Percentiles rank a stretch among this genome's conserved stretches.
These are phyloP conservation scores for Exidia glandulosa DNA, from an alignment of 768 basidiomycete species.

Conservation along the genomic window DNA sequence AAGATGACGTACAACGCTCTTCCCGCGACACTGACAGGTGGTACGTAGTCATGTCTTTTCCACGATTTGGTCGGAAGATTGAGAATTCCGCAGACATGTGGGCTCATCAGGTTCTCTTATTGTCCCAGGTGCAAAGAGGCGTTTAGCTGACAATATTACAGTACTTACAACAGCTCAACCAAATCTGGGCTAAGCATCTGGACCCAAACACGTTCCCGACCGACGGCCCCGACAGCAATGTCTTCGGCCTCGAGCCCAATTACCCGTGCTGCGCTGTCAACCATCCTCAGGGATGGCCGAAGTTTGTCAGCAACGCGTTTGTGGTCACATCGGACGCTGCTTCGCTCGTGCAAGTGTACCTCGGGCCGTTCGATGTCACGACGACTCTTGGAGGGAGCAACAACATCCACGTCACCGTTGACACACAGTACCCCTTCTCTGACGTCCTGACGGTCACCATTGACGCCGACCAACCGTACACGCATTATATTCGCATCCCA, in stretches of 20 bases:
- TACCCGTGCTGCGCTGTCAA: background rate
- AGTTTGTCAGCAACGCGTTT: slow-evolving; percentile 42
- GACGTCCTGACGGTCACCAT: background rate
- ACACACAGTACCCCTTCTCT: slow-evolving; percentile 2
- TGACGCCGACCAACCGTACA: background rate
- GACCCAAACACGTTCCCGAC: slow-evolving; percentile 42
- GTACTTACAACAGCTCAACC: slow-evolving; percentile 51
- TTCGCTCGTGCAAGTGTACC: slow-evolving; percentile 37
- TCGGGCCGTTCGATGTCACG: slow-evolving; percentile 35
- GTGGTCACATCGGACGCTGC: slow-evolving; percentile 33
- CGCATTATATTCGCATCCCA: background rate
- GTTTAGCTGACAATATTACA: no score
- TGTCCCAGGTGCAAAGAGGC: no score
- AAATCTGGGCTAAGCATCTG: slow-evolving; percentile 46
- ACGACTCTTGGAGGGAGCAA: slow-evolving; percentile 25
- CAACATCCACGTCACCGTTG: background rate
- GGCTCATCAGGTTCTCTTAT: slow-evolving; percentile 48
- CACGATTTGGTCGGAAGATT: background rate
- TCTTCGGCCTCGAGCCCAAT: slow-evolving; percentile 28
- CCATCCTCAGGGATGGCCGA: slow-evolving; percentile 28
- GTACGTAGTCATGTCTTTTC: slow-evolving; percentile 17
- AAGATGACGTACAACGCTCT: slow-evolving; percentile 42
- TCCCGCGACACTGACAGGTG: slow-evolving; percentile 36
- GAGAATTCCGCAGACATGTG: slow-evolving; percentile 34
- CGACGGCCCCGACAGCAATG: slow-evolving; percentile 42